A percentile compares a stretch with the other conserved stretches of the same genome.
These are phyloP conservation scores for Didymella exigua DNA, from an alignment of 2,329 filamentous ascomycete species.

Conservation along the genomic window DNA sequence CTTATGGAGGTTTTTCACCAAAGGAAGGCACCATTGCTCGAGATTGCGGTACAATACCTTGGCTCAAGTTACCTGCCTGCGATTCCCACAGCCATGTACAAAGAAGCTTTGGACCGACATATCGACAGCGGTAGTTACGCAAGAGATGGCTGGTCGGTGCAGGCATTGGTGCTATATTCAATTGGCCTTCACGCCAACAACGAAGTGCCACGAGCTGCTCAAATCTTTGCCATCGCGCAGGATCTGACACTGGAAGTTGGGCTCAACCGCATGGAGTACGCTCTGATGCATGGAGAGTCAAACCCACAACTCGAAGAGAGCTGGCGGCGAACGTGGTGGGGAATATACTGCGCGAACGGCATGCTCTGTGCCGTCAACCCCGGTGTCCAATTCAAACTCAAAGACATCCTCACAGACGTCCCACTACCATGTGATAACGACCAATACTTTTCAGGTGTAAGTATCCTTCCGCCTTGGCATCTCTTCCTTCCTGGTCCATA, in stretches of 20 bases:
- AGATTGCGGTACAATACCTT: conserved; percentile 62
- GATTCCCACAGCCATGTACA: conserved; percentile 53
- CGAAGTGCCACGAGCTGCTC: conserved; percentile 70
- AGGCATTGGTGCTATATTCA: conserved; percentile 76
- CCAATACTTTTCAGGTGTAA: conserved; percentile 61
- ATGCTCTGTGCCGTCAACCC: conserved; percentile 82
- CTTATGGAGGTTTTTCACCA: conserved; percentile 51
- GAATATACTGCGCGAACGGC: conserved; percentile 77
- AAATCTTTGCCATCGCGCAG: conserved; percentile 71
- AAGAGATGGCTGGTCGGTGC: conserved; percentile 65
- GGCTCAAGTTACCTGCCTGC: conserved; percentile 60
- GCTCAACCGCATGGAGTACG: conserved; percentile 73
- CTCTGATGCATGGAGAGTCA: conserved; percentile 66
- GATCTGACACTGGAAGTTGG: conserved; percentile 76
- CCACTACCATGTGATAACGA: conserved; percentile 81
- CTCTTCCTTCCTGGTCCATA: conserved; percentile 16
- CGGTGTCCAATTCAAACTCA: conserved; percentile 72
- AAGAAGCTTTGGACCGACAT: conserved; percentile 43
- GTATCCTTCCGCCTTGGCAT: conserved; percentile 21
- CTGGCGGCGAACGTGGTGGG: conserved; percentile 92
- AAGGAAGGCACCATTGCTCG: conserved; percentile 51
- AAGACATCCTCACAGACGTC: conserved; percentile 70
- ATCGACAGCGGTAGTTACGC: conserved; percentile 40
- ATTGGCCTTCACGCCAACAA: conserved; percentile 79
- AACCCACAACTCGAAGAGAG: conserved; percentile 77